Conservation (phyloP, 2,329 filamentous ascomycete genomes). For the Ophiosphaerella korrae region DNA sequence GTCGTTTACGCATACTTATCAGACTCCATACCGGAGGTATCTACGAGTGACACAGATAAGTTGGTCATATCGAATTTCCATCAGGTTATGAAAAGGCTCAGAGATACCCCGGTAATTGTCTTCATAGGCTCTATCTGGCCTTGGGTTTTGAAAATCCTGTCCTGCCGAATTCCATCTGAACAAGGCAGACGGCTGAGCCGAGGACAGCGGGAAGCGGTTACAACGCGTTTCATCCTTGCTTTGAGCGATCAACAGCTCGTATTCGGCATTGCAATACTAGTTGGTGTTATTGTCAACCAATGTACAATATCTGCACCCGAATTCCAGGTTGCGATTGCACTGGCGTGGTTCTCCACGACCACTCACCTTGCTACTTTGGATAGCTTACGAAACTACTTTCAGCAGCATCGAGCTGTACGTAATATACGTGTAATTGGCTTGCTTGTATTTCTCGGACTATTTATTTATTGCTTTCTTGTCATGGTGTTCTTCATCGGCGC, state of each 20-base stretch:
- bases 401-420: conserved; percentile 5
- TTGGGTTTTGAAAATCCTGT: neutral
- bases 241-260: conserved; percentile 33
- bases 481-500: neutral
- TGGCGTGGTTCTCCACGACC: conserved; percentile 32
- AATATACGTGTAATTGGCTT: conserved; percentile 5
- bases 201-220: conserved; percentile 14
- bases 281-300: conserved; percentile 21
- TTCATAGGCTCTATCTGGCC: neutral
- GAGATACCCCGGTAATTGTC: too few relatives aligned
- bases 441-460: conserved; percentile 1
- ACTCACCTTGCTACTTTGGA: conserved; percentile 28
- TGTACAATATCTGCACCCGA: conserved; percentile 21
- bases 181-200: neutral
- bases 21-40: conserved; percentile 17
- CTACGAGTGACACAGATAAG: conserved; percentile 16
- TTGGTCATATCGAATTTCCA: conserved; percentile 11
- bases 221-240: conserved; percentile 28
- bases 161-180: too few relatives aligned
- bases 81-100: neutral
- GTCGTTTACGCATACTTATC: conserved; percentile 20
- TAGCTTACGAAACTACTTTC: conserved; percentile 20
- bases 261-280: conserved; percentile 25
- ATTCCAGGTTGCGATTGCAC: conserved; percentile 17
- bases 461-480: conserved; percentile 8